phyloP scores from a whole-genome alignment of 1,284 basidiomycete species.

The Gomphus bonarii region DNA sequence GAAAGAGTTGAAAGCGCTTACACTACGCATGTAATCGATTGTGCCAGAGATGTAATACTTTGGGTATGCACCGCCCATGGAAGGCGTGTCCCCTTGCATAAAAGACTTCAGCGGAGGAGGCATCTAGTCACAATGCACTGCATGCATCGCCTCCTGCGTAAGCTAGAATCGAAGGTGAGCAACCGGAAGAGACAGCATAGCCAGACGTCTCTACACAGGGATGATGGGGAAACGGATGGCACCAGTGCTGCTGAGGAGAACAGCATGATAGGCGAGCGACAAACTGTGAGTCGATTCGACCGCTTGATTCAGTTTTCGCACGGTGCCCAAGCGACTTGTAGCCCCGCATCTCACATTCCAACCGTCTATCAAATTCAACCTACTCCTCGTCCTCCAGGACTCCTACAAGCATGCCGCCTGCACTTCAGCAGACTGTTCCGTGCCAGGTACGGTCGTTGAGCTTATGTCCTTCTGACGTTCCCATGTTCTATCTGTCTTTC shows the following conservation, averaged over 20 bases:
- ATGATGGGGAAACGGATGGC: background rate
- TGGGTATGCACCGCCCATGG: background rate
- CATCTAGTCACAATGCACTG: background rate
- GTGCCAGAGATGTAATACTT: background rate
- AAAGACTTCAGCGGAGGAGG: no score
- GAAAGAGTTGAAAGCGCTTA: background rate
- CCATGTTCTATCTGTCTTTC: conserved; percentile 1
- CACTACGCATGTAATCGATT: no score
- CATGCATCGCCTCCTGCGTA: background rate
- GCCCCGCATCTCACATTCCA: background rate
- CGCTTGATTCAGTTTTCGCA: background rate
- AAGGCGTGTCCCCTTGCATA: background rate
- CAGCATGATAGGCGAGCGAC: background rate
- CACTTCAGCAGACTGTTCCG: conserved; percentile 39
- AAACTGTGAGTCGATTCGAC: background rate
- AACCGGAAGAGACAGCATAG: background rate
- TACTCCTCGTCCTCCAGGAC: background rate
- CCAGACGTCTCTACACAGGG: background rate
- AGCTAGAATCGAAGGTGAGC: background rate
- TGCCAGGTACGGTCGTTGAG: conserved; percentile 39
- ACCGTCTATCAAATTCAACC: background rate
- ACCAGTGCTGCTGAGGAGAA: background rate
- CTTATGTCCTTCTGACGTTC: background rate
- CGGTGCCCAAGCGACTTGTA: background rate
- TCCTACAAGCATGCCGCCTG: background rate